Evolutionary conservation across 2,329 filamentous ascomycete genomes (phyloP).

Genomic region (Chaetomiaceae sp.): DNA sequence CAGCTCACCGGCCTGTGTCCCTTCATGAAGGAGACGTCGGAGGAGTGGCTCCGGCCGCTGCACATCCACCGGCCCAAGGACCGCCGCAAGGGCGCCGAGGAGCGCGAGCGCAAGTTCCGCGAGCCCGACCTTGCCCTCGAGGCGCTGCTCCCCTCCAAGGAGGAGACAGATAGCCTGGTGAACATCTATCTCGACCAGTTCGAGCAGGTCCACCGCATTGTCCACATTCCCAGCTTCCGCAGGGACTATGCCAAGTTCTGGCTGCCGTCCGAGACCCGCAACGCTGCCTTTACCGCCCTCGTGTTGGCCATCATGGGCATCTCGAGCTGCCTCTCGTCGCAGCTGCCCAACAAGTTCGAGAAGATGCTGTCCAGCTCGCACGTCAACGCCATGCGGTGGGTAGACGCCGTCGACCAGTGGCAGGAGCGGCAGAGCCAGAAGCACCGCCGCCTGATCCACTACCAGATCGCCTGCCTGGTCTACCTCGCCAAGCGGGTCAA

Average conservation of each 20-base stretch:
- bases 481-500: conserved; percentile 60
- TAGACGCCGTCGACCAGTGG: conserved; percentile 53
- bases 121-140: conserved; percentile 48
- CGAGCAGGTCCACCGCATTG: conserved; percentile 42
- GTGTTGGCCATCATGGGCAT: conserved; percentile 57
- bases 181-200: conserved; percentile 36
- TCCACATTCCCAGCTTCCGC: conserved; percentile 56
- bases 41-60: conserved; percentile 57
- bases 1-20: conserved; percentile 51
- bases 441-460: conserved; percentile 56
- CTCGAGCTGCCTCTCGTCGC: conserved; percentile 53
- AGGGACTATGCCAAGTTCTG: conserved; percentile 54
- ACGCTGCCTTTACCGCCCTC: conserved; percentile 52
- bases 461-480: conserved; percentile 56
- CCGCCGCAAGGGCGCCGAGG: conserved; percentile 48
- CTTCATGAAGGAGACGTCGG: conserved; percentile 60
- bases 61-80: conserved; percentile 54
- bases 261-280: conserved; percentile 42
- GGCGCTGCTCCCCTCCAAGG: conserved; percentile 37
- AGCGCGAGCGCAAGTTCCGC: conserved; percentile 47
- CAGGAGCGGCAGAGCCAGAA: conserved; percentile 54
- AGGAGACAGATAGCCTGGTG: conserved; percentile 33
- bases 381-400: conserved; percentile 52
- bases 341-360: conserved; percentile 50
- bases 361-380: conserved; percentile 56